phyloP scores from a whole-genome alignment of 2,329 filamentous ascomycete species.

The Apiospora kogelbergensis region DNA sequence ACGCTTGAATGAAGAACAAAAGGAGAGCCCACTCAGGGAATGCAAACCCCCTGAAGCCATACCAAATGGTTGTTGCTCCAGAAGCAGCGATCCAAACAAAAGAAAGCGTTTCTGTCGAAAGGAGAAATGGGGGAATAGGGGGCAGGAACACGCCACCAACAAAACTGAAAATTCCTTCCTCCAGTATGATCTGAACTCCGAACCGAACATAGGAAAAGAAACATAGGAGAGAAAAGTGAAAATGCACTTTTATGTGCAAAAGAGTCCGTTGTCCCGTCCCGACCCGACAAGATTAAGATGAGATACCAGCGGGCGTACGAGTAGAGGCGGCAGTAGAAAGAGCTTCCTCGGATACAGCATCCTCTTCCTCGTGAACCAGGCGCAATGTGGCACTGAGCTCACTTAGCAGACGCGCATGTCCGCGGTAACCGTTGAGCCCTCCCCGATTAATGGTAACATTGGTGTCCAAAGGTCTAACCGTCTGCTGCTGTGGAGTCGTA shows the following conservation, averaged over 20 bases:
- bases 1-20: background rate
- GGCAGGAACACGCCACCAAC: background rate
- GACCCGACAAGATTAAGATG: background rate
- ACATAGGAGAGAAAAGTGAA: background rate
- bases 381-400: slow-evolving; percentile 6
- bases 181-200: background rate
- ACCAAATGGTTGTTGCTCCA: background rate
- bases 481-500: background rate
- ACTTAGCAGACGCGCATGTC: background rate
- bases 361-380: slow-evolving; percentile 7
- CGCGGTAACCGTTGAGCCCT: background rate
- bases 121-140: background rate
- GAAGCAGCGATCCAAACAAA: background rate
- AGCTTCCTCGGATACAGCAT: background rate
- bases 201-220: background rate
- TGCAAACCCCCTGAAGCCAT: background rate
- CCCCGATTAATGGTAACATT: background rate
- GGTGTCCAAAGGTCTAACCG: background rate
- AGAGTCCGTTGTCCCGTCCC: background rate
- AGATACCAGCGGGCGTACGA: background rate
- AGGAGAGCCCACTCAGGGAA: background rate
- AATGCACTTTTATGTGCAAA: background rate
- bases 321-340: background rate
- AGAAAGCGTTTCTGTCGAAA: background rate
- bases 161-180: background rate